Percentiles rank a stretch among this genome's conserved stretches.
Conservation (phyloP, 2,329 filamentous ascomycete species). For the Myriangium duriaei region DNA sequence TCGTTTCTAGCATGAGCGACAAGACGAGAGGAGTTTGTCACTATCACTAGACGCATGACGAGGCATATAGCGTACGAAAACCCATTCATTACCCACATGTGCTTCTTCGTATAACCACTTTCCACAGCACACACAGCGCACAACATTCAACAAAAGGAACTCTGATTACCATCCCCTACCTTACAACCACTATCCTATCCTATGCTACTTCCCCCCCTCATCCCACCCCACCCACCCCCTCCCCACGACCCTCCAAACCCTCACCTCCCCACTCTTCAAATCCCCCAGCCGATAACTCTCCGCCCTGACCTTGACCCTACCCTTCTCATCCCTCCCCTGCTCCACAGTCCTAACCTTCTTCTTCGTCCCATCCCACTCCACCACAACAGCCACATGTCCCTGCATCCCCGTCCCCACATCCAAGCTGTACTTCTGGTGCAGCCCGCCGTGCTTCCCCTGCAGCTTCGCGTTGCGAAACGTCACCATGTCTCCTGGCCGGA, state of each 20-base stretch:
- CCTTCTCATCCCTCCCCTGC: constrained; percentile 73
- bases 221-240: constrained; percentile 88
- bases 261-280: constrained; percentile 82
- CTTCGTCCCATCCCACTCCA: constrained; percentile 97
- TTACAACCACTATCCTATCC: too few relatives aligned
- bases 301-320: constrained; percentile 62
- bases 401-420: constrained; percentile 60
- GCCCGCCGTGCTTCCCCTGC: constrained; percentile 85
- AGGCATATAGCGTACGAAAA: too few relatives aligned
- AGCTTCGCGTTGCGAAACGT: constrained; percentile 87
- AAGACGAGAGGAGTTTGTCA: too few relatives aligned
- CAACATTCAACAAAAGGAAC: too few relatives aligned
- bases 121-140: too few relatives aligned
- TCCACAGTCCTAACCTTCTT: constrained; percentile 96
- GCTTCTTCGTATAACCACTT: too few relatives aligned
- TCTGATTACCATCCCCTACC: too few relatives aligned
- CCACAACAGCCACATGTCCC: constrained; percentile 78
- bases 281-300: constrained; percentile 94
- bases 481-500: constrained; percentile 83
- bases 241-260: constrained; percentile 93
- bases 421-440: constrained; percentile 84
- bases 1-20: too few relatives aligned
- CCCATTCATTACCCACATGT: too few relatives aligned
- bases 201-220: too few relatives aligned
- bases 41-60: too few relatives aligned